These are phyloP conservation scores for Globisporangium polare DNA, from an alignment of 352 stramenopile genomes.

Conservation along the genomic window DNA sequence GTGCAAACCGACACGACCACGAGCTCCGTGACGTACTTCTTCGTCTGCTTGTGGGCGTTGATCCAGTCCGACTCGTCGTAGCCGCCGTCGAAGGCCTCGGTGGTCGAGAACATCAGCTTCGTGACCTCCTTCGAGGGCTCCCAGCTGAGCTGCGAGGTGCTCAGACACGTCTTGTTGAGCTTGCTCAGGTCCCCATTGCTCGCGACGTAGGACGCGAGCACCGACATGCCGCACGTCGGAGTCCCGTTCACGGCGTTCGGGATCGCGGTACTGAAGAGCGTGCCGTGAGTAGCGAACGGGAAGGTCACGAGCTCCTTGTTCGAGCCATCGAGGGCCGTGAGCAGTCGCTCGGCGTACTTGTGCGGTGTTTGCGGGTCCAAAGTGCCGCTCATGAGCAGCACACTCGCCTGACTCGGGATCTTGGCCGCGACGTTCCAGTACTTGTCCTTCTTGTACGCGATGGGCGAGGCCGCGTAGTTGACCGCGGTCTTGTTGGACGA, in stretches of 20 bases:
- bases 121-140: neutral
- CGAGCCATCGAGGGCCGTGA: conserved; percentile 24
- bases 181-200: neutral
- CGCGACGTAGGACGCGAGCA: neutral
- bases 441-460: too few species aligned
- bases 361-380: conserved; percentile 47
- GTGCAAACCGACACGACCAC: neutral
- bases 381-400: conserved; percentile 45
- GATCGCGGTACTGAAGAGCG: conserved; percentile 30
- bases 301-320: conserved; percentile 50
- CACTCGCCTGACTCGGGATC: conserved; percentile 33
- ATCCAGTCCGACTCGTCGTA: neutral
- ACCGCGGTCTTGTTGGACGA: conserved; percentile 5
- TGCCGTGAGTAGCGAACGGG: conserved; percentile 31
- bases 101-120: neutral
- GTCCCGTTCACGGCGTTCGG: neutral
- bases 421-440: conserved; percentile 45
- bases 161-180: neutral
- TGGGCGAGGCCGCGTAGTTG: conserved; percentile 13
- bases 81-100: neutral
- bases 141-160: neutral
- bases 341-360: conserved; percentile 43
- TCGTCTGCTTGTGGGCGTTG: neutral
- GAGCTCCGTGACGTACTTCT: neutral
- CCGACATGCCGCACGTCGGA: neutral